Conservation (phyloP, 768 basidiomycete species). For the Rhodotorula taiwanensis region DNA sequence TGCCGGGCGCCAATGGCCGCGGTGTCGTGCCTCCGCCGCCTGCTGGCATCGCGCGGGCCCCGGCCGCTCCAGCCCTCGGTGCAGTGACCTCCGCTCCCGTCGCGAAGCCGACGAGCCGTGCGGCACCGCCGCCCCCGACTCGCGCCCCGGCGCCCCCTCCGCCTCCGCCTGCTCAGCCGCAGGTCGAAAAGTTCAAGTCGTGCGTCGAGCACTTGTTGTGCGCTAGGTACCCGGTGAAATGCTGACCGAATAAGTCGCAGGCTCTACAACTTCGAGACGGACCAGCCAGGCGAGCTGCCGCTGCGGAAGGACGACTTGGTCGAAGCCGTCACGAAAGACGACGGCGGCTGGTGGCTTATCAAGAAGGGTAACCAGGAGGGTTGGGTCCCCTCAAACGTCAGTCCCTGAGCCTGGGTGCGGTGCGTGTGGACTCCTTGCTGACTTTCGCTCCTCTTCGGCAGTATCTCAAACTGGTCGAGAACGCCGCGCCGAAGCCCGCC, state of each 20-base stretch:
- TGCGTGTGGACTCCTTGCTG: too few species aligned
- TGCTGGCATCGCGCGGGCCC: constrained; percentile 41
- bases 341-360: constrained; percentile 98
- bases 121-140: constrained; percentile 50
- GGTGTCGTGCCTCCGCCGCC: constrained; percentile 42
- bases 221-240: neutral
- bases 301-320: constrained; percentile 85
- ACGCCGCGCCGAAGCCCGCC: constrained; percentile 56
- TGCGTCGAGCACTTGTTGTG: constrained; percentile 39
- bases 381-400: constrained; percentile 71
- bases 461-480: constrained; percentile 61
- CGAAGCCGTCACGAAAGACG: constrained; percentile 81
- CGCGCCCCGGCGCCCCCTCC: constrained; percentile 53
- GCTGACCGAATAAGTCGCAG: neutral
- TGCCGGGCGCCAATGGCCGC: constrained; percentile 15
- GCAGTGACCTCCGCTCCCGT: constrained; percentile 36
- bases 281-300: constrained; percentile 85
- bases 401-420: neutral
- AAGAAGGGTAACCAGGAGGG: constrained; percentile 74
- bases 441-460: neutral
- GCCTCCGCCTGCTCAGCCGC: constrained; percentile 53
- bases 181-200: constrained; percentile 70
- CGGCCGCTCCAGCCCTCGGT: constrained; percentile 42
- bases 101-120: constrained; percentile 42
- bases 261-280: constrained; percentile 73